Evolutionary conservation across 2,329 filamentous ascomycete genomes (phyloP).

Genomic region (Penicillium sp.): DNA sequence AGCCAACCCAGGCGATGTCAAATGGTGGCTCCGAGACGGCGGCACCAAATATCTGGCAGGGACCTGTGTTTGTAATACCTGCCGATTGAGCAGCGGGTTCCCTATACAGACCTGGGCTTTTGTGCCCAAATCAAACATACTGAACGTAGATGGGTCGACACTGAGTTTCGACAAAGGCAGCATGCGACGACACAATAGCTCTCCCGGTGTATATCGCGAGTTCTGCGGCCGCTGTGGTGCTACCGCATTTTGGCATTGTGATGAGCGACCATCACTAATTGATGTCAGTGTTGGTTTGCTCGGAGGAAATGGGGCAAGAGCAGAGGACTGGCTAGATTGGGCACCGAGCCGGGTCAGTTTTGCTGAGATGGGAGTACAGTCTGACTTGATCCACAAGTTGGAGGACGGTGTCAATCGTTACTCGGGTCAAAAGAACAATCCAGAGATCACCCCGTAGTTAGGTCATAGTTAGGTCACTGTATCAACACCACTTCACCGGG

Average conservation of each 20-base stretch:
- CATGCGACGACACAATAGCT: constrained; percentile 58
- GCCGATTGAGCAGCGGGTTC: constrained; percentile 62
- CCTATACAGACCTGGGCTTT: constrained; percentile 70
- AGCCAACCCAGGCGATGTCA: constrained; percentile 52
- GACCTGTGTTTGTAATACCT: constrained; percentile 64
- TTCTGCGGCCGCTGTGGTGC: constrained; percentile 67
- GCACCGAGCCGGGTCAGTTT: constrained; percentile 61
- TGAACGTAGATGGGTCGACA: constrained; percentile 41
- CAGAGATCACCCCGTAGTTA: too few relatives aligned
- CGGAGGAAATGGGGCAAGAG: constrained; percentile 54
- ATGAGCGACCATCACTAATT: constrained; percentile 56
- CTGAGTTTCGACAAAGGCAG: constrained; percentile 45
- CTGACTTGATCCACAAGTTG: constrained; percentile 30
- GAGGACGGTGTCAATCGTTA: constrained; percentile 22
- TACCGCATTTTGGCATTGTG: constrained; percentile 64
- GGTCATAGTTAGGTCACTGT: too few relatives aligned
- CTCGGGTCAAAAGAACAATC: not conserved
- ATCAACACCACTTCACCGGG: too few relatives aligned
- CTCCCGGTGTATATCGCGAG: constrained; percentile 55
- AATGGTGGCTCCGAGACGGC: constrained; percentile 61
- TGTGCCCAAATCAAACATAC: constrained; percentile 61
- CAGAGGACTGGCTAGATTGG: constrained; percentile 65
- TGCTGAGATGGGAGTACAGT: constrained; percentile 53
- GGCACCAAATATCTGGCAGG: constrained; percentile 60
- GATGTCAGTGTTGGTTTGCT: constrained; percentile 67